Conservation (phyloP, 352 stramenopile genomes). For the Globisporangium yorkense region DNA sequence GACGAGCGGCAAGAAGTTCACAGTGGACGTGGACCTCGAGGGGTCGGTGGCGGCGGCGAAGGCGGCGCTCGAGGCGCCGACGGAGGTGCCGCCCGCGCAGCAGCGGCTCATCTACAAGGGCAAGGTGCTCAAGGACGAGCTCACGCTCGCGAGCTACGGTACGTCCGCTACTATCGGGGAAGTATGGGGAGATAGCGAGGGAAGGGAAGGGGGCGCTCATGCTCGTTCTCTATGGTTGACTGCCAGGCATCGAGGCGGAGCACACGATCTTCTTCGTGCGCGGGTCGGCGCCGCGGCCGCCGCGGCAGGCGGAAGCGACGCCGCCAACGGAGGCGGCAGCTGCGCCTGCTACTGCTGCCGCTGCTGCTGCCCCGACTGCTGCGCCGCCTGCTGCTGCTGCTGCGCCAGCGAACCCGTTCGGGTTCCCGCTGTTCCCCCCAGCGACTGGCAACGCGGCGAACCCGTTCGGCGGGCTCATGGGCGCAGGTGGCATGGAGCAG, state of each 20-base stretch:
- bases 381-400: slow-evolving; percentile 8
- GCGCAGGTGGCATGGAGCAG: slow-evolving; percentile 29
- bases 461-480: slow-evolving; percentile 54
- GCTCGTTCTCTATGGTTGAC: not conserved
- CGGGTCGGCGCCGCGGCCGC: slow-evolving; percentile 35
- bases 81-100: slow-evolving; percentile 62
- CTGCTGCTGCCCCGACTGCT: slow-evolving; percentile 11
- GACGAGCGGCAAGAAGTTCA: slow-evolving; percentile 75
- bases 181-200: not conserved
- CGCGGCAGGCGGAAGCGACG: slow-evolving; percentile 15
- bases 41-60: slow-evolving; percentile 75
- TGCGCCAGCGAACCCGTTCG: slow-evolving; percentile 37
- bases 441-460: slow-evolving; percentile 23
- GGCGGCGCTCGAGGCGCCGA: slow-evolving; percentile 53
- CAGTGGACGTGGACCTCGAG: slow-evolving; percentile 66
- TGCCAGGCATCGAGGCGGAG: slow-evolving; percentile 60
- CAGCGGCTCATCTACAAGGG: slow-evolving; percentile 89
- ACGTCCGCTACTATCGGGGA: slow-evolving; percentile 3
- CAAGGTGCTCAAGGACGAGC: slow-evolving; percentile 89
- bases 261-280: slow-evolving; percentile 86
- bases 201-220: not conserved
- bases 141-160: slow-evolving; percentile 81
- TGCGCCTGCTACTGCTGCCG: slow-evolving; percentile 9
- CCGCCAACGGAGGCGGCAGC: slow-evolving; percentile 12
- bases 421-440: slow-evolving; percentile 41